Evolutionary conservation across 371 early-diverging fungal genomes (phyloP), one percentile per base, ranked within the genome.

Genomic region (Mortierella sp.): DNA sequence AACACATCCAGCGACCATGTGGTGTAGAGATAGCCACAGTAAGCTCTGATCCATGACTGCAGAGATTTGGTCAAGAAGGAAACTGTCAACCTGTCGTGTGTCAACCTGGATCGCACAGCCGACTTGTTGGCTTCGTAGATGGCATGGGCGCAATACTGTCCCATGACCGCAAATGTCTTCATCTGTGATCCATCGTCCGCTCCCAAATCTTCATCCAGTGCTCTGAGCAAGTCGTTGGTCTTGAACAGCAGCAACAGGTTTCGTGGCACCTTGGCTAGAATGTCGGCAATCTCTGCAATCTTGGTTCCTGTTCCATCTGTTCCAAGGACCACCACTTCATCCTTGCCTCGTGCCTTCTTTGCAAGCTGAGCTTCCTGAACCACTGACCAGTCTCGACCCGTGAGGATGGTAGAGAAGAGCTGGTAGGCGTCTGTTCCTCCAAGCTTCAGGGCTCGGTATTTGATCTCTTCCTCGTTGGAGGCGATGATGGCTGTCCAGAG

Each of bases 161-260:
- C 86, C 84, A 86, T 83, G 17, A 84, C 81, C 13, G 82, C 80
- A 79, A 83, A 86, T 0, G 86, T 84, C 53, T 78, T 64, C 58
- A 80, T 82, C 52, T 82, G 81, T 8, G 71, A 71, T 2, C 65
- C 71, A 19, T 70, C 67, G 22, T 68, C 62, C 7, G 76, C 76
- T 0, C 66, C 72, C n/a, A 86, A 48, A 12, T 80, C 81, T 48
- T 86, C 86, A 49, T 86, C 84, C 58, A 86, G 54, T 24, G 80
- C 81, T 27, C 96, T 87, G 21, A 97, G 64, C 16, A 97, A 77
- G 74, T 97, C 97, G 65, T 94, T 92, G 3, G 96, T 96, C 79
- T 96, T 97, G 56, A 97, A 82, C 10, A 96, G 79, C 49, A 96
- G 80, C 6, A 96, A 70, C 12, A 96, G 83, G 17, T 91, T 89